Evolutionary conservation across 305 asterid species (phyloP).

Genomic region (Ajuga reptans): DNA sequence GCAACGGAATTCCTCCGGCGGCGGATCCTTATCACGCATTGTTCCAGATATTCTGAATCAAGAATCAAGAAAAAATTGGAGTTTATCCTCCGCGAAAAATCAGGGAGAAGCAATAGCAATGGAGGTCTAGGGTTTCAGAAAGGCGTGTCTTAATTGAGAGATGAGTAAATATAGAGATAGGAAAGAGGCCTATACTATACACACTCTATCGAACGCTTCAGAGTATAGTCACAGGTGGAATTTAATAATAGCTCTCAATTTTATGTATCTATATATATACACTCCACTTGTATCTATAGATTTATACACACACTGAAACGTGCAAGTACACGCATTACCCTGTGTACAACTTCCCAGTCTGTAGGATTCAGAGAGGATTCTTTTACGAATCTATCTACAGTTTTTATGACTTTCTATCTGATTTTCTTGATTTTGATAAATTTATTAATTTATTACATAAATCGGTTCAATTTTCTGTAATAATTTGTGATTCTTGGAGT

Average conservation of each 20-base stretch:
- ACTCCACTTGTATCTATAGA: slow-evolving; percentile 5
- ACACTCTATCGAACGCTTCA: slow-evolving; percentile 22
- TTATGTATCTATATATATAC: not conserved
- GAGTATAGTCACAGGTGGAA: slow-evolving; percentile 27
- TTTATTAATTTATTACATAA: not conserved
- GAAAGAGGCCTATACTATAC: slow-evolving; percentile 17
- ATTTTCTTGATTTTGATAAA: not conserved
- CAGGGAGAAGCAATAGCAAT: not conserved
- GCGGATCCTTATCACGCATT: slow-evolving; percentile 45
- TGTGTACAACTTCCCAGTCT: no score
- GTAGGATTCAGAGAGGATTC: not conserved
- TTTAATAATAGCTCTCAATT: slow-evolving; percentile 20
- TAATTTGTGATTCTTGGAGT: not conserved
- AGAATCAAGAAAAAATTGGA: not conserved
- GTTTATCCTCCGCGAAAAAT: not conserved
- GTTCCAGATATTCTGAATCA: not conserved
- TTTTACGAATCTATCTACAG: no score
- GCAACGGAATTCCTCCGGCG: slow-evolving; percentile 89
- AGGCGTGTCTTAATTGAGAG: slow-evolving; percentile 24
- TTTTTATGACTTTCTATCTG: no score
- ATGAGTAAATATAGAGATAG: slow-evolving; percentile 6
- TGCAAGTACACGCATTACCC: slow-evolving; percentile 15
- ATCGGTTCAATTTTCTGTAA: not conserved
- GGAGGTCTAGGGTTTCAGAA: slow-evolving; percentile 34
- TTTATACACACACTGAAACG: slow-evolving; percentile 19